phyloP scores from a whole-genome alignment of 2,329 filamentous ascomycete species.

The Aspergillus novoparasiticus region DNA sequence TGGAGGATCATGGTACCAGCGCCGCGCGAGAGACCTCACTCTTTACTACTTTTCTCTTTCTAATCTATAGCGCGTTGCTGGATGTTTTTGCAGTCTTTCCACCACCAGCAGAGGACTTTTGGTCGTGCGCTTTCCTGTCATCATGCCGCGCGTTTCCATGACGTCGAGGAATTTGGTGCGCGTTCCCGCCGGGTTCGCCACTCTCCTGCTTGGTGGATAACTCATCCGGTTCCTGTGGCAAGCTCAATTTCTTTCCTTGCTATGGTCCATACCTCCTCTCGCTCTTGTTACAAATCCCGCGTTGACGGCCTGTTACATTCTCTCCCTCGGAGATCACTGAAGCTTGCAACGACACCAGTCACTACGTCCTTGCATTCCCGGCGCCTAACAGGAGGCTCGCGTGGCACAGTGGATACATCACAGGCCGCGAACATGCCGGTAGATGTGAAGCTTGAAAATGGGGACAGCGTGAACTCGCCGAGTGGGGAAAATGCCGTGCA shows the following conservation, averaged over 20 bases:
- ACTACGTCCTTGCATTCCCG: slow-evolving; percentile 7
- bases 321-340: slow-evolving; percentile 12
- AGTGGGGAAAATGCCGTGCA: neutral
- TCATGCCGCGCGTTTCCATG: slow-evolving; percentile 33
- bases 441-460: neutral
- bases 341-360: slow-evolving; percentile 11
- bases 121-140: slow-evolving; percentile 28
- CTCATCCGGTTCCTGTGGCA: slow-evolving; percentile 31
- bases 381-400: slow-evolving; percentile 5
- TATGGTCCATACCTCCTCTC: slow-evolving; percentile 5
- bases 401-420: neutral
- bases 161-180: slow-evolving; percentile 27
- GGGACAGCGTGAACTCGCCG: neutral
- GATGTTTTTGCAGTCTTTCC: slow-evolving; percentile 32
- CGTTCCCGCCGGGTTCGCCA: slow-evolving; percentile 26
- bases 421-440: slow-evolving; percentile 3
- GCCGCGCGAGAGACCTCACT: neutral
- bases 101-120: slow-evolving; percentile 25
- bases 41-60: neutral
- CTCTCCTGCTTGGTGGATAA: slow-evolving; percentile 28
- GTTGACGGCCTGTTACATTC: slow-evolving; percentile 18
- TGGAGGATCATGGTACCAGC: neutral
- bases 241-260: slow-evolving; percentile 16
- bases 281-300: neutral
- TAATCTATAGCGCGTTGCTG: slow-evolving; percentile 23